A percentile compares a stretch with the other conserved stretches of the same genome.
Evolutionary conservation across 2,329 filamentous ascomycete species (phyloP).

Genomic region (Alternaria triticina): DNA sequence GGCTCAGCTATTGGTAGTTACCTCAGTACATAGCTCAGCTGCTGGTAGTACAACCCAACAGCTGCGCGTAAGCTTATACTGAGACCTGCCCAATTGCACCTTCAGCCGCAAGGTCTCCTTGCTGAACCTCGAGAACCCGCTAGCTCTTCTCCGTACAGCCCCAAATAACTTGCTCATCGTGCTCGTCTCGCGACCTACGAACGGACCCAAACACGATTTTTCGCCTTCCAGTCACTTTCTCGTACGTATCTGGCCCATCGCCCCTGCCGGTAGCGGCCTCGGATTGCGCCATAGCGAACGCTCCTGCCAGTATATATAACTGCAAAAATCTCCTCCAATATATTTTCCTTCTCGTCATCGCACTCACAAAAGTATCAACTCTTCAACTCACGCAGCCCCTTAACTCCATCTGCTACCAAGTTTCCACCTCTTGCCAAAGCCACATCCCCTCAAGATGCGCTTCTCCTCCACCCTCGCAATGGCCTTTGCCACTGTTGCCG

Average conservation of each 20-base stretch:
- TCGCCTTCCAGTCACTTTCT: neutral
- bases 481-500: constrained; percentile 26
- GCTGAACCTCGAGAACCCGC: neutral
- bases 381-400: neutral
- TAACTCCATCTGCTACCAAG: neutral
- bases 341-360: neutral
- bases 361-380: neutral
- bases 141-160: constrained; percentile 6
- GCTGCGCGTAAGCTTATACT: constrained; percentile 18
- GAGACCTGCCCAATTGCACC: constrained; percentile 10
- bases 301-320: neutral
- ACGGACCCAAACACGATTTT: neutral
- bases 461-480: constrained; percentile 11
- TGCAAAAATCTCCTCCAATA: neutral
- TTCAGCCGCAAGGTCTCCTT: constrained; percentile 10
- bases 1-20: neutral
- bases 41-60: constrained; percentile 7
- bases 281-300: neutral
- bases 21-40: neutral
- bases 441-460: constrained; percentile 9
- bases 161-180: neutral
- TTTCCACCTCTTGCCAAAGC: neutral
- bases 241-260: neutral
- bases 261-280: neutral
- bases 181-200: neutral